A percentile compares a stretch with the other conserved stretches of the same genome.
phyloP scores from a whole-genome alignment of 2,329 filamentous ascomycete genomes.

The Ascocoryne sarcoides region DNA sequence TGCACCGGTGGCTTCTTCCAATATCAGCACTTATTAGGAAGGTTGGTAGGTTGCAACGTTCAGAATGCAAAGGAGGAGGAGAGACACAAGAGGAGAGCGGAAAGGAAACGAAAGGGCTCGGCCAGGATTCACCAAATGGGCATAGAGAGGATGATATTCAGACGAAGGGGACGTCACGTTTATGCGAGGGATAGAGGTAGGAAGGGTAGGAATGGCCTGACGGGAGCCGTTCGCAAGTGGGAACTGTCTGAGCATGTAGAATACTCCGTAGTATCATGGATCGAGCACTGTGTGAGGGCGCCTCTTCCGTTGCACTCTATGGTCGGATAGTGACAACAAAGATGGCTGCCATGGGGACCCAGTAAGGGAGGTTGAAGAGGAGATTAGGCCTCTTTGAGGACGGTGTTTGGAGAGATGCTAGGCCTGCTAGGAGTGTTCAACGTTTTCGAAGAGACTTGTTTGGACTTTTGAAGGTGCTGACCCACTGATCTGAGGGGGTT shows the following conservation, averaged over 20 bases:
- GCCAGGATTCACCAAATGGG: conserved; percentile 4
- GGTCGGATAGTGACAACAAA: conserved; percentile 15
- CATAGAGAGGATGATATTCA: conserved; percentile 2
- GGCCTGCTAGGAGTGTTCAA: neutral
- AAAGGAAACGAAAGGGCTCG: conserved; percentile 3
- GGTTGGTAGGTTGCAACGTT: conserved; percentile 12
- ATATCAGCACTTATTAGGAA: conserved; percentile 18
- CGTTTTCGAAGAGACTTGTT: conserved; percentile 1
- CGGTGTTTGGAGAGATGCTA: neutral
- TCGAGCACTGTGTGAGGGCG: conserved; percentile 5
- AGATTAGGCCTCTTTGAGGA: neutral
- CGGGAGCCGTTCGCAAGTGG: conserved; percentile 1
- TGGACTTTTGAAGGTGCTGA: too few species aligned
- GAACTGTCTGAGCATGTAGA: conserved; percentile 11
- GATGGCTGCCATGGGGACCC: neutral
- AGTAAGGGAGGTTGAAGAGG: neutral
- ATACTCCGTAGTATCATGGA: conserved; percentile 18
- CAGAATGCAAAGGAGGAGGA: conserved; percentile 9
- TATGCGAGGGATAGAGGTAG: conserved; percentile 7
- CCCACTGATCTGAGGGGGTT: conserved; percentile 1
- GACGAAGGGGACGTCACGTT: conserved; percentile 7
- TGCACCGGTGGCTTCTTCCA: conserved; percentile 27
- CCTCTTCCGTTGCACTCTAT: conserved; percentile 11
- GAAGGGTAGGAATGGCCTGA: conserved; percentile 8
- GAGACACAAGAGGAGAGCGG: conserved; percentile 4